phyloP scores from a whole-genome alignment of 148 eudicot genomes.

The Amaranthus palmeri region DNA sequence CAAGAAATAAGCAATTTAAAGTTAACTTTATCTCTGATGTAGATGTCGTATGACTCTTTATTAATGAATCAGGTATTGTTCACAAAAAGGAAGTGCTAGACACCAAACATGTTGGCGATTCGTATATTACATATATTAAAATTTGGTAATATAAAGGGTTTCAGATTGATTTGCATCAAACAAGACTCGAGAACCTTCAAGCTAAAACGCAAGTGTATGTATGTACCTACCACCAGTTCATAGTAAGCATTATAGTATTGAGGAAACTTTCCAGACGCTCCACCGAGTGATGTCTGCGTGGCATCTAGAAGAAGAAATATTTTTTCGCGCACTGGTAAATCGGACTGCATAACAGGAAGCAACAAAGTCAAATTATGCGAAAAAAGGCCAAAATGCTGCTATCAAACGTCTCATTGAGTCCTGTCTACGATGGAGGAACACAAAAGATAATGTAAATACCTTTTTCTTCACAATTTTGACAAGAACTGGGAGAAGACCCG shows the following conservation, averaged over 20 bases:
- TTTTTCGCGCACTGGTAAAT: conserved; percentile 80
- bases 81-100: background rate
- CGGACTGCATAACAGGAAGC: conserved; percentile 51
- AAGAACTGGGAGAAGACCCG: conserved; percentile 63
- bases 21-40: background rate
- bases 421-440: background rate
- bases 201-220: background rate
- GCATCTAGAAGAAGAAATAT: conserved; percentile 97
- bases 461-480: conserved; percentile 95
- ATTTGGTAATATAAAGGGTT: background rate
- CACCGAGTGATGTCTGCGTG: conserved; percentile 91
- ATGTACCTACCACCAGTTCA: conserved; percentile 84
- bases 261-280: conserved; percentile 81
- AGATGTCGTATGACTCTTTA: too few relatives aligned
- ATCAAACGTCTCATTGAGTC: background rate
- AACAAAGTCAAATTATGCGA: conserved; percentile 17
- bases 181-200: conserved; percentile 7
- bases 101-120: background rate
- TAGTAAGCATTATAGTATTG: conserved; percentile 85
- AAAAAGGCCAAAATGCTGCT: background rate
- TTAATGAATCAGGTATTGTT: too few relatives aligned
- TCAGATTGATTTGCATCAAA: conserved; percentile 5
- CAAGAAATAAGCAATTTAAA: background rate
- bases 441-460: conserved; percentile 32
- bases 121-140: too few relatives aligned